phyloP scores from a whole-genome alignment of 2,329 filamentous ascomycete species.

The Penicillium sp. region DNA sequence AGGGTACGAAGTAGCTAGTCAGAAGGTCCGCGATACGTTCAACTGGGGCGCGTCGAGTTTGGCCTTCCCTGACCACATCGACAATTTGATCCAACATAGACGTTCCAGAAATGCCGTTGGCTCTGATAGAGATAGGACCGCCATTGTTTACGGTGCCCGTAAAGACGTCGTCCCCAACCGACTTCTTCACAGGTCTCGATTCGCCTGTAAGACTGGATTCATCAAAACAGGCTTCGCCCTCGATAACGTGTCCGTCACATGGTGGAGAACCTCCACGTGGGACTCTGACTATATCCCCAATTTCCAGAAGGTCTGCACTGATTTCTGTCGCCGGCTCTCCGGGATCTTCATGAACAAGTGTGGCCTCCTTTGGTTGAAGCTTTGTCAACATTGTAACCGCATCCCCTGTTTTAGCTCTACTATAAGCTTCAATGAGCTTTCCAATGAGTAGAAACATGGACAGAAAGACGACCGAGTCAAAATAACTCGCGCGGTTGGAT shows the following conservation, averaged over 20 bases:
- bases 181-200: constrained; percentile 51
- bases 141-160: constrained; percentile 54
- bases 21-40: constrained; percentile 53
- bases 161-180: constrained; percentile 47
- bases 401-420: constrained; percentile 86
- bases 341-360: constrained; percentile 57
- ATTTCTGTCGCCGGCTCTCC: constrained; percentile 49
- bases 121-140: constrained; percentile 47
- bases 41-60: constrained; percentile 53
- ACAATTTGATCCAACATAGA: constrained; percentile 57
- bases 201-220: constrained; percentile 82
- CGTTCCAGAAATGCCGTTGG: constrained; percentile 50
- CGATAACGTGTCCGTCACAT: constrained; percentile 70
- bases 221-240: constrained; percentile 71
- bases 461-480: constrained; percentile 89
- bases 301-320: constrained; percentile 70
- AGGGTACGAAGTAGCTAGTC: constrained; percentile 54
- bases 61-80: constrained; percentile 53
- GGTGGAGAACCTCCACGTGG: constrained; percentile 81
- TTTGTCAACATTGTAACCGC: constrained; percentile 80
- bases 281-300: constrained; percentile 74
- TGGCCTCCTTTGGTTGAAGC: constrained; percentile 75
- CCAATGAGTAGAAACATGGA: constrained; percentile 81
- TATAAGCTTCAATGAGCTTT: constrained; percentile 72
- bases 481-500: constrained; percentile 70